These are phyloP conservation scores for Eucommia ulmoides DNA, from an alignment of 257 asterid genomes.

Conservation along the genomic window DNA sequence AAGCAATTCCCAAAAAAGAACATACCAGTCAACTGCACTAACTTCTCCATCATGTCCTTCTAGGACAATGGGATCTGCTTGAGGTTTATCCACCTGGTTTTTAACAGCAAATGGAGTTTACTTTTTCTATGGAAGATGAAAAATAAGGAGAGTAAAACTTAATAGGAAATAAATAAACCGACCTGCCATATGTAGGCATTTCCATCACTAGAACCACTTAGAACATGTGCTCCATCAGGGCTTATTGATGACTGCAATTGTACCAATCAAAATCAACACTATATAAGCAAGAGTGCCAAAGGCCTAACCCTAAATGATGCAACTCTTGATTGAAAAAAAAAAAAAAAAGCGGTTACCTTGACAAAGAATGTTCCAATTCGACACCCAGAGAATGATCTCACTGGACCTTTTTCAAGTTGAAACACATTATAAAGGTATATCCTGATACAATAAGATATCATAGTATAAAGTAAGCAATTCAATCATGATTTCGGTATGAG, in stretches of 20 bases:
- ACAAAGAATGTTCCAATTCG: conserved; percentile 73
- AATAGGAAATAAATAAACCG: conserved; percentile 5
- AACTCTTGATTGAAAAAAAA: not conserved
- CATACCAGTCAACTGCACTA: conserved; percentile 87
- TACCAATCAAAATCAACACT: conserved; percentile 11
- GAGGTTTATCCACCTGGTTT: conserved; percentile 67
- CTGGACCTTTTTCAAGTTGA: conserved; percentile 72
- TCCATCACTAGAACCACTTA: conserved; percentile 95
- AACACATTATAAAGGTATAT: conserved; percentile 75
- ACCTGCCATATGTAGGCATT: conserved; percentile 95
- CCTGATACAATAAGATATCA: conserved; percentile 31
- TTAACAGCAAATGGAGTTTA: conserved; percentile 4
- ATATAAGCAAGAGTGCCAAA: no score
- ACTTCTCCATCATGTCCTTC: conserved; percentile 88
- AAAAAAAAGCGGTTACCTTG: conserved; percentile 39
- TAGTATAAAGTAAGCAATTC: not conserved
- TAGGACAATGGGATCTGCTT: conserved; percentile 43
- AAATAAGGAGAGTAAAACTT: not conserved
- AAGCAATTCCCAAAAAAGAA: not conserved
- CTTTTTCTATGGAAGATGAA: no score
- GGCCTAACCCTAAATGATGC: no score
- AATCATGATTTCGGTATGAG: no score
- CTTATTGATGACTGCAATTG: conserved; percentile 65
- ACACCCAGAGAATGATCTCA: conserved; percentile 55
- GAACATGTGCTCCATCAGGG: conserved; percentile 89